A percentile compares a stretch with the other conserved stretches of the same genome.
phyloP scores from a whole-genome alignment of 2,329 filamentous ascomycete genomes.

The Aspergillus uvarum region DNA sequence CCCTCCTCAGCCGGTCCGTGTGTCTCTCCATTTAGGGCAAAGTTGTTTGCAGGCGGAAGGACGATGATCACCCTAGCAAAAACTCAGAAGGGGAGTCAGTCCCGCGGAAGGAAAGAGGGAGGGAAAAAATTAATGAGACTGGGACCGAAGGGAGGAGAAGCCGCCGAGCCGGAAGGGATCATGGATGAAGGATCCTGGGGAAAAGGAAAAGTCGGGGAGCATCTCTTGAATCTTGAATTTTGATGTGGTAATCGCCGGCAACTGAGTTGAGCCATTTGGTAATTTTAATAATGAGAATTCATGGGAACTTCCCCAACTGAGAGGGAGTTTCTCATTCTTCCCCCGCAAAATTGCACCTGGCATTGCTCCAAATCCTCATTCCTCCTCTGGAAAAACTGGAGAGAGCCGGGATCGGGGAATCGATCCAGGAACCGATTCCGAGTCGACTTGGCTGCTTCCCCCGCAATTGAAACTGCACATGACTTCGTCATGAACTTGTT shows the following conservation, averaged over 20 bases:
- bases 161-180: neutral
- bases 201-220: conserved; percentile 2
- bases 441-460: conserved; percentile 12
- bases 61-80: too few relatives aligned
- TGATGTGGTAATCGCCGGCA: conserved; percentile 16
- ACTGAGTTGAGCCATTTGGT: conserved; percentile 19
- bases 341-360: neutral
- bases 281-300: conserved; percentile 12
- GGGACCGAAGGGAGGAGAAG: neutral
- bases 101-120: too few relatives aligned
- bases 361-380: neutral
- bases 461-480: conserved; percentile 14
- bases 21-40: too few relatives aligned
- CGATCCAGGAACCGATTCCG: conserved; percentile 23
- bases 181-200: neutral
- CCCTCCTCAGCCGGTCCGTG: too few relatives aligned
- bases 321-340: neutral
- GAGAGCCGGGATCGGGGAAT: conserved; percentile 13
- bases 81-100: too few relatives aligned
- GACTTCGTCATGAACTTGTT: neutral
- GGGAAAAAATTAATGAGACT: too few relatives aligned
- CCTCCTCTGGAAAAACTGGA: conserved; percentile 21
- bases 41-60: too few relatives aligned
- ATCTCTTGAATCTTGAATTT: conserved; percentile 1
- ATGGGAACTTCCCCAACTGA: neutral